Conservation (phyloP, 176 grass and related monocot genomes). For the Bromus sterilis region DNA sequence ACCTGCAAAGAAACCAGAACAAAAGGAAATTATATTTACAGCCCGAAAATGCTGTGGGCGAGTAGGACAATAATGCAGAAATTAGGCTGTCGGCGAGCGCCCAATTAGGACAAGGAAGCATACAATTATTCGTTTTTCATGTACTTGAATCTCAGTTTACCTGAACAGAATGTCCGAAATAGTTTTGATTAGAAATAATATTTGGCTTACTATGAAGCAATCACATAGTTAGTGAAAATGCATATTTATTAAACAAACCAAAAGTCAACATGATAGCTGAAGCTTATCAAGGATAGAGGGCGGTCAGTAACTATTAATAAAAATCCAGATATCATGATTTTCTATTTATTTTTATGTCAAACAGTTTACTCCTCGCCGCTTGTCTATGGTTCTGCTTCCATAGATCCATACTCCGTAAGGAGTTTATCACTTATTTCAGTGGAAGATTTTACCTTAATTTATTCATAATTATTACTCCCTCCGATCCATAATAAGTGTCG, state of each 20-base stretch:
- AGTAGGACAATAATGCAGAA: background rate
- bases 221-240: background rate
- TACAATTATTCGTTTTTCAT: background rate
- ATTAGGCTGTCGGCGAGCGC: too few species aligned
- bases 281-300: background rate
- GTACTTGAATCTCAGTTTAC: background rate
- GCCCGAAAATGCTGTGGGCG: background rate
- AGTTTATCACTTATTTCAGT: background rate
- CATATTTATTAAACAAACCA: background rate
- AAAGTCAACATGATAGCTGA: background rate
- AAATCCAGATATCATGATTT: background rate
- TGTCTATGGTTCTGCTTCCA: background rate
- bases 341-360: background rate
- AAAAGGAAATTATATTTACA: background rate
- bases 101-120: too few species aligned
- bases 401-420: background rate
- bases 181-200: background rate
- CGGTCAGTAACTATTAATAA: background rate
- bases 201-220: background rate
- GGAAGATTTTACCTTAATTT: background rate
- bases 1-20: conserved; percentile 1
- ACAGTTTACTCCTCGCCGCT: background rate
- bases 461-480: too few species aligned
- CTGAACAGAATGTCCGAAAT: background rate
- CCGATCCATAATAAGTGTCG: too few species aligned